phyloP scores from a whole-genome alignment of 169 alveolate species.

The Haemoproteus tartakovskyi region DNA sequence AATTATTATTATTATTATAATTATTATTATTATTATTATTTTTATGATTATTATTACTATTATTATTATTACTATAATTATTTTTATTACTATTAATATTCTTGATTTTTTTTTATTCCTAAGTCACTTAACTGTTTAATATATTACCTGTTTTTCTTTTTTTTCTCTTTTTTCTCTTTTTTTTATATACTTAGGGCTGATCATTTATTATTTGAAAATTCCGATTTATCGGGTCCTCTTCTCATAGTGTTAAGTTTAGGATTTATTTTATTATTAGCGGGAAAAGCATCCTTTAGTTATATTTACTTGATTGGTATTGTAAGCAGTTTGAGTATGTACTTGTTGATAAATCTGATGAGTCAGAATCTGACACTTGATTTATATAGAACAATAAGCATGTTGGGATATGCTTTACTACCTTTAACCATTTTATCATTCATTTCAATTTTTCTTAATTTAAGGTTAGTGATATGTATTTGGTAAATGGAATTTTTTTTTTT shows the following conservation, averaged over 20 bases:
- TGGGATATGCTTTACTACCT: constrained; percentile 84
- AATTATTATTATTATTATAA: no score
- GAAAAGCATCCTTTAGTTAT: constrained; percentile 74
- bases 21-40: no score
- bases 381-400: constrained; percentile 82
- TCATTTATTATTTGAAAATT: constrained; percentile 59
- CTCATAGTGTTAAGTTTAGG: constrained; percentile 75
- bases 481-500: no score
- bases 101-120: no score
- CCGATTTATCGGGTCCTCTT: constrained; percentile 83
- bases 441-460: constrained; percentile 74
- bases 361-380: constrained; percentile 68
- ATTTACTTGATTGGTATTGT: constrained; percentile 77
- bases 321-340: constrained; percentile 75
- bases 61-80: no score
- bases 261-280: constrained; percentile 68
- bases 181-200: constrained; percentile 55
- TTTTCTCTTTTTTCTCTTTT: no score
- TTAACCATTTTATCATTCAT: constrained; percentile 77
- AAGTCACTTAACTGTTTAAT: no score
- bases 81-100: no score
- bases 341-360: constrained; percentile 71
- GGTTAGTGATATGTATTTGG: no score
- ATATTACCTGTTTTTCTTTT: no score
- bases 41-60: no score